Percentiles rank a stretch among this genome's conserved stretches.
Conservation (phyloP, 352 stramenopile species). For the Elongisporangium prolatum region DNA sequence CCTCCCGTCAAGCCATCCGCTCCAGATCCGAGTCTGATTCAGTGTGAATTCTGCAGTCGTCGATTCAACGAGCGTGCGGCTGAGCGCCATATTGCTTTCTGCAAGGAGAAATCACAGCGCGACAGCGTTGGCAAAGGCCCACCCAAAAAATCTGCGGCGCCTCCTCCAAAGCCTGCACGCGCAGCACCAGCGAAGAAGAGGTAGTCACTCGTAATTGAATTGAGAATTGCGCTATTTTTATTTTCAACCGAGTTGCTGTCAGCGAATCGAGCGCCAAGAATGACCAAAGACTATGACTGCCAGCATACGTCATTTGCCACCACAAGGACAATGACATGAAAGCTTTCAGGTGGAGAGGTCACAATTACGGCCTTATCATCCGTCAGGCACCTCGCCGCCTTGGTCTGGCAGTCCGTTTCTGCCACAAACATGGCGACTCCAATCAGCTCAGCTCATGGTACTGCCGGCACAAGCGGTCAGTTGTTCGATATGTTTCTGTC, state of each 20-base stretch:
- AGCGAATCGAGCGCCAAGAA: no score
- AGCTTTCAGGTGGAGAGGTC: background rate
- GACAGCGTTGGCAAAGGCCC: conserved; percentile 32
- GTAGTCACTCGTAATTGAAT: conserved; percentile 14
- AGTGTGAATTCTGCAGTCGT: conserved; percentile 88
- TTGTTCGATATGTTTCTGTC: no score
- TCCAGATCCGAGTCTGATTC: conserved; percentile 82
- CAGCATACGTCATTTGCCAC: background rate
- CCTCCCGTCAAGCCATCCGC: conserved; percentile 54
- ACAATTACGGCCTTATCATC: no score
- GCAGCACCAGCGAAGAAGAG: conserved; percentile 34
- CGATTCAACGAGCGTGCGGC: conserved; percentile 91
- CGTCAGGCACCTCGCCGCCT: no score
- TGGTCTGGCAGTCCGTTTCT: no score
- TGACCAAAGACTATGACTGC: no score
- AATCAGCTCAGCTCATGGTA: no score
- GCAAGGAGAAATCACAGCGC: conserved; percentile 78
- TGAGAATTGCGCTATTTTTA: background rate
- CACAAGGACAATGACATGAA: background rate
- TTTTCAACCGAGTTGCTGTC: no score
- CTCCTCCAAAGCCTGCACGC: conserved; percentile 29
- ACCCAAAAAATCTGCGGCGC: conserved; percentile 26
- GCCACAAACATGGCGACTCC: no score
- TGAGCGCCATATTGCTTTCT: conserved; percentile 91
- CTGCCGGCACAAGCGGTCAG: no score